A percentile compares a stretch with the other conserved stretches of the same genome.
Conservation (phyloP, 129 eudicot genomes). For the Ambrosia artemisiifolia region DNA sequence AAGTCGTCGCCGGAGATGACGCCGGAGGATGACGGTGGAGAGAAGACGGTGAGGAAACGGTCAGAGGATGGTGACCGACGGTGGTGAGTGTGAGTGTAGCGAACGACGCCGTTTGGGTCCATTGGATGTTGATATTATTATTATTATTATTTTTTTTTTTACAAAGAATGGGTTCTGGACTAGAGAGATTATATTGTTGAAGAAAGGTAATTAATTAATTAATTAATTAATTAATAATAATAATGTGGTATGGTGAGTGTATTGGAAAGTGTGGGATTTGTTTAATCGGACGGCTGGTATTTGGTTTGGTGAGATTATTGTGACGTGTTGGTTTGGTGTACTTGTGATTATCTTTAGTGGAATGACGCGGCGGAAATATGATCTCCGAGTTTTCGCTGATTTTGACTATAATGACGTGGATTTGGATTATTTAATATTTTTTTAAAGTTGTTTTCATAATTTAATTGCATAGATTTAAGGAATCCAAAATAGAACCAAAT, state of each 20-base stretch:
- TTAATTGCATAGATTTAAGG: no score
- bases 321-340: slow-evolving; percentile 6
- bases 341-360: slow-evolving; percentile 15
- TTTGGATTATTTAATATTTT: neutral
- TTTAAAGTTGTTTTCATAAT: neutral
- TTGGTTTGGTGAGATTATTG: neutral
- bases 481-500: no score
- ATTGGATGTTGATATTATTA: slow-evolving; percentile 16
- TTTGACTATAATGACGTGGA: slow-evolving; percentile 29
- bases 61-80: slow-evolving; percentile 72
- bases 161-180: slow-evolving; percentile 3
- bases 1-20: slow-evolving; percentile 54
- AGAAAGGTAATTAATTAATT: neutral
- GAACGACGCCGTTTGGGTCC: slow-evolving; percentile 51
- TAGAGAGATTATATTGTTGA: slow-evolving; percentile 24
- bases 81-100: slow-evolving; percentile 62
- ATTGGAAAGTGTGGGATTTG: neutral
- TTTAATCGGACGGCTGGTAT: slow-evolving; percentile 19
- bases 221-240: no score
- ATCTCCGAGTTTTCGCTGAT: slow-evolving; percentile 10
- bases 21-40: slow-evolving; percentile 47
- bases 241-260: slow-evolving; percentile 10
- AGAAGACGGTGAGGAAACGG: slow-evolving; percentile 60
- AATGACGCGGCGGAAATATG: slow-evolving; percentile 33
- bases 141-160: no score